phyloP scores from a whole-genome alignment of 1,284 basidiomycete genomes.

The Ustanciosporium gigantosporum region DNA sequence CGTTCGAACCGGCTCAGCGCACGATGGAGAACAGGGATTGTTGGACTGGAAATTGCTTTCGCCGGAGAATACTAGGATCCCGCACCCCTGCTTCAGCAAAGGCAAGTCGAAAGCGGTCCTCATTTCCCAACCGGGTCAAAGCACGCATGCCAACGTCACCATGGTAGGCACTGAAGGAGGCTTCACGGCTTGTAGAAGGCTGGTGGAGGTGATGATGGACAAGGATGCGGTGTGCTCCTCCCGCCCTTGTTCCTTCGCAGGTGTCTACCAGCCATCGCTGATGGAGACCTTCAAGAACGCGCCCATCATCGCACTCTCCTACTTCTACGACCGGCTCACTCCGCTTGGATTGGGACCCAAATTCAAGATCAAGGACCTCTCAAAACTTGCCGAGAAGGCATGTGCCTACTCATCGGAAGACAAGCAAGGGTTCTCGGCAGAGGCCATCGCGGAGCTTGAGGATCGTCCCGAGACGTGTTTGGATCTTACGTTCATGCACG shows the following conservation, averaged over 20 bases:
- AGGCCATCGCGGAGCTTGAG: constrained; percentile 74
- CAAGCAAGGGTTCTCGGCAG: constrained; percentile 49
- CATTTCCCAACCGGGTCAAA: constrained; percentile 69
- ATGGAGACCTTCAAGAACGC: constrained; percentile 75
- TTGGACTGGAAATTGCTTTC: constrained; percentile 58
- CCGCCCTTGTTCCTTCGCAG: constrained; percentile 92
- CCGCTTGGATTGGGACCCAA: constrained; percentile 70
- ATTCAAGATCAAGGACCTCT: constrained; percentile 49
- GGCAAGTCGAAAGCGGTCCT: constrained; percentile 71
- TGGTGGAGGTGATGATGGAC: constrained; percentile 89
- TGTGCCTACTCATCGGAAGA: constrained; percentile 34
- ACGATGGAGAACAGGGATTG: constrained; percentile 14
- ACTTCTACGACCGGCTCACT: constrained; percentile 91
- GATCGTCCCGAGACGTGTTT: constrained; percentile 90
- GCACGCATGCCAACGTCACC: constrained; percentile 42
- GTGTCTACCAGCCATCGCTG: constrained; percentile 95
- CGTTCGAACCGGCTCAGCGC: constrained; percentile 24
- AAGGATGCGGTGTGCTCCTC: constrained; percentile 84
- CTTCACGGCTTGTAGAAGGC: constrained; percentile 81
- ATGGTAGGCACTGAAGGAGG: constrained; percentile 67
- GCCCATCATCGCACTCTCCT: constrained; percentile 68
- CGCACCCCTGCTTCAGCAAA: constrained; percentile 80
- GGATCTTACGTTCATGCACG: constrained; percentile 93
- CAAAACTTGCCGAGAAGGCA: constrained; percentile 45
- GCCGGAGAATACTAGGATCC: constrained; percentile 61